A percentile compares a stretch with the other conserved stretches of the same genome.
Conservation (phyloP, 371 early-diverging fungal genomes). For the Rhizopus sp. region DNA sequence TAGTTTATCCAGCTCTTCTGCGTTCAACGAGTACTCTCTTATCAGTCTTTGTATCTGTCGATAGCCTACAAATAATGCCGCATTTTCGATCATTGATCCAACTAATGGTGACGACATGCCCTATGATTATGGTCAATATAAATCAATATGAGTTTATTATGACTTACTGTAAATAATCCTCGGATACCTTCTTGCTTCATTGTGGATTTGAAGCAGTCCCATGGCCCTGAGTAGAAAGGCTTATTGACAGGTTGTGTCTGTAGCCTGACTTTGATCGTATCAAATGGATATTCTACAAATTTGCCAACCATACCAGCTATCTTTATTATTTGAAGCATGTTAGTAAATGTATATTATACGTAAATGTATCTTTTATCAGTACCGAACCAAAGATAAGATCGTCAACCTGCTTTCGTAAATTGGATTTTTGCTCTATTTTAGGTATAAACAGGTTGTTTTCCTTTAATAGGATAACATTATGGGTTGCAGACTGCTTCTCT, state of each 20-base stretch:
- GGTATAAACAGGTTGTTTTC: not conserved
- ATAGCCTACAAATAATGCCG: slow-evolving; percentile 89
- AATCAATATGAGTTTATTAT: not conserved
- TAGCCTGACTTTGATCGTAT: slow-evolving; percentile 95
- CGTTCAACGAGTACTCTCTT: slow-evolving; percentile 29
- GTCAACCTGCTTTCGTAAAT: slow-evolving; percentile 25
- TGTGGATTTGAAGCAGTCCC: slow-evolving; percentile 80
- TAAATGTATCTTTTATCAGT: slow-evolving; percentile 1
- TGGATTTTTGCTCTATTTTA: slow-evolving; percentile 11
- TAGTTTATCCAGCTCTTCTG: slow-evolving; percentile 22
- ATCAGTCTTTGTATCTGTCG: slow-evolving; percentile 77
- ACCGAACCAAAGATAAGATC: slow-evolving; percentile 40
- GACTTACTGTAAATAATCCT: slow-evolving; percentile 77
- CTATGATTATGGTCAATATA: slow-evolving; percentile 33
- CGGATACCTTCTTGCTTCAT: slow-evolving; percentile 72
- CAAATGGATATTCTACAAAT: slow-evolving; percentile 95
- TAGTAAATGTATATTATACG: not conserved
- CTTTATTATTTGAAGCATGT: slow-evolving; percentile 24
- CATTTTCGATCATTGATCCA: slow-evolving; percentile 95
- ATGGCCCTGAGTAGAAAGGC: slow-evolving; percentile 77
- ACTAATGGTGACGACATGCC: slow-evolving; percentile 91
- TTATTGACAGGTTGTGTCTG: slow-evolving; percentile 82
- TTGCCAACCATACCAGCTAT: slow-evolving; percentile 91
- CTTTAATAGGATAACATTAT: not conserved
- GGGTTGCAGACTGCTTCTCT: not conserved